Base-by-base conservation (phyloP, 164 flowering plant genomes). In the Platanus orientalis region DNA sequence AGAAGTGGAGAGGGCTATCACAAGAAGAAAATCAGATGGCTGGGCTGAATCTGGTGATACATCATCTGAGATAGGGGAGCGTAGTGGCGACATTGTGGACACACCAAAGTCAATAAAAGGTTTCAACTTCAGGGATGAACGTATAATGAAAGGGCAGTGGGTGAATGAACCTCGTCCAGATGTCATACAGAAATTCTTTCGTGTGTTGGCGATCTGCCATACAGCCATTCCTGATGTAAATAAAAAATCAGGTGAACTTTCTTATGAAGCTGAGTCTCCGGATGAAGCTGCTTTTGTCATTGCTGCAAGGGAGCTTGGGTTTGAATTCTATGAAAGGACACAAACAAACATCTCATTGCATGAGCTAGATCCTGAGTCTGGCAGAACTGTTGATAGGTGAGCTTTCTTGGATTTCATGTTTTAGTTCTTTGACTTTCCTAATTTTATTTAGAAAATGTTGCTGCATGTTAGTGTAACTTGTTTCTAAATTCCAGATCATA, bases 231-330 rank as follows among this genome's bases (percentile, higher is more conserved):
- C 96, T 49, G 87, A 80, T 58, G 72, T 70, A 7, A 52, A 81
- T 64, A 36, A 70, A 39, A 76, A 79, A 48, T 27, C 83, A 1
- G 82, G 83, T 39, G 84, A 84, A 61, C 75, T 84, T 55, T 61
- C 75, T 23, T 92, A 85, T 78, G 96, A 92, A 75, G 94, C 92
- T 54, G 96, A 92, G 71, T 92, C 96, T 14, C 94, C 96, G 3
- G 97, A 92, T 78, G 97, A 92, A 81, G 90, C 92, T 54, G 92
- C 97, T 54, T 85, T 89, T 81, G 92, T 89, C 45, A 74, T 84
- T 28, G 92, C 97, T 60, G 90, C 96, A 14, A 74, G 80, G 54
- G 88, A 81, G 69, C 62, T 92, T 72, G 97, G 97, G 1, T 92
- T 92, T 79, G 83, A 87, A 58, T 87, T 92, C 65, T 82, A 71